Conservation (phyloP, 1,284 basidiomycete species). For the Mixia osmundae region DNA sequence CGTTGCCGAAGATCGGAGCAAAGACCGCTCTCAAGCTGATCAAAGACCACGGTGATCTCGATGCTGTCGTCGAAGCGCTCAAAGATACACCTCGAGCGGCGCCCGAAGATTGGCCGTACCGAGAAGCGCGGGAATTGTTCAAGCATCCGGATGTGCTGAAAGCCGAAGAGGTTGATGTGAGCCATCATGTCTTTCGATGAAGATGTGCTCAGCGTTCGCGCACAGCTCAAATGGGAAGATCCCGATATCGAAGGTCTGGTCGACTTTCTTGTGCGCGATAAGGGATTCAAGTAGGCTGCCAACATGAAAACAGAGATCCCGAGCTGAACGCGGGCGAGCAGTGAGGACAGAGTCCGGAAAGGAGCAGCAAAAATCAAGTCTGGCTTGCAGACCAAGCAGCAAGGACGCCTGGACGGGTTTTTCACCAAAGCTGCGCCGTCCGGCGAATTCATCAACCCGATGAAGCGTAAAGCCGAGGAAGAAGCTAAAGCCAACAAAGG, state of each 20-base stretch:
- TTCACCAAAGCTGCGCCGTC: conserved; percentile 56
- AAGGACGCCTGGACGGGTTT: conserved; percentile 87
- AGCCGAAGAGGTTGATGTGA: conserved; percentile 63
- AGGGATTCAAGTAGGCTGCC: conserved; percentile 69
- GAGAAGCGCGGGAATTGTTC: conserved; percentile 79
- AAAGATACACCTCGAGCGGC: conserved; percentile 15
- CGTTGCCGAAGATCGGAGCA: conserved; percentile 81
- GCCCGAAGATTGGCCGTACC: conserved; percentile 90
- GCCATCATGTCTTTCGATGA: conserved; percentile 43
- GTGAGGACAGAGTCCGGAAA: conserved; percentile 87
- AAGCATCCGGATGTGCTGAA: conserved; percentile 67
- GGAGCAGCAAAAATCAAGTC: conserved; percentile 81
- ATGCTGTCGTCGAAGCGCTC: conserved; percentile 55
- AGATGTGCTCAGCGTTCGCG: conserved; percentile 38
- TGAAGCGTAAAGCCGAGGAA: no score
- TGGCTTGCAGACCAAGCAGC: conserved; percentile 72
- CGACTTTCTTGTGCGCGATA: conserved; percentile 78
- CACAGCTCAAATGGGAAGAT: conserved; percentile 71
- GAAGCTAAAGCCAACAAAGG: background rate
- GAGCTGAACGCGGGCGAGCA: conserved; percentile 21
- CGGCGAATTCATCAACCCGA: no score
- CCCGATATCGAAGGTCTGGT: conserved; percentile 87
- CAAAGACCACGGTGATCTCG: conserved; percentile 60
- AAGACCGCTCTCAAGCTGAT: conserved; percentile 89
- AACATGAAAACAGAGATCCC: background rate